These are phyloP conservation scores for Dothiorella sarmentorum DNA, from an alignment of 2,329 filamentous ascomycete species.

Conservation along the genomic window DNA sequence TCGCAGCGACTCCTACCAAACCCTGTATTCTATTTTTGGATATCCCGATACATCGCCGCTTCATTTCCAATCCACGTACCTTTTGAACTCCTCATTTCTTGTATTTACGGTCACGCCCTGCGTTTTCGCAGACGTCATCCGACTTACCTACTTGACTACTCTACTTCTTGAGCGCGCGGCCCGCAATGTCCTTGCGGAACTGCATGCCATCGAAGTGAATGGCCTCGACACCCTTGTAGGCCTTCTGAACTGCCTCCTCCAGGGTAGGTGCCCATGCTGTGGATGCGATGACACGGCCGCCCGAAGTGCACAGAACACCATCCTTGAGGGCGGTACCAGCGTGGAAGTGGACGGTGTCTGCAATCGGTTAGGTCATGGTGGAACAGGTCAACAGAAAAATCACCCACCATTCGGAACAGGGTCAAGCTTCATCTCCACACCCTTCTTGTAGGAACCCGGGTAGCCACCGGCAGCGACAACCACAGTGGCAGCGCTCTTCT, in stretches of 20 bases:
- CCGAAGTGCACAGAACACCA: constrained; percentile 67
- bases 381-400: background rate
- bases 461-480: constrained; percentile 94
- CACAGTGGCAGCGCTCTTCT: constrained; percentile 73
- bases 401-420: constrained; percentile 45
- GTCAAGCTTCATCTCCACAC: constrained; percentile 59
- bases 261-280: constrained; percentile 74
- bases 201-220: constrained; percentile 89
- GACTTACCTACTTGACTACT: constrained; percentile 18
- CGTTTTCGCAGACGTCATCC: background rate
- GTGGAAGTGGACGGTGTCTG: constrained; percentile 75
- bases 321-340: constrained; percentile 72
- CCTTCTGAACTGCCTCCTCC: constrained; percentile 76
- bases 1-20: background rate
- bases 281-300: constrained; percentile 91
- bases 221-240: constrained; percentile 77
- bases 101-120: background rate
- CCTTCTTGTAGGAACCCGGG: constrained; percentile 77
- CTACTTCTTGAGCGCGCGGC: constrained; percentile 38
- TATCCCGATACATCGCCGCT: constrained; percentile 1
- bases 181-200: constrained; percentile 86
- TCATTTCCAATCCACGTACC: constrained; percentile 6
- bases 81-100: constrained; percentile 12
- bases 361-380: background rate
- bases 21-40: constrained; percentile 13